Conservation (phyloP, 2,329 filamentous ascomycete species). For the Aspergillus sp. region DNA sequence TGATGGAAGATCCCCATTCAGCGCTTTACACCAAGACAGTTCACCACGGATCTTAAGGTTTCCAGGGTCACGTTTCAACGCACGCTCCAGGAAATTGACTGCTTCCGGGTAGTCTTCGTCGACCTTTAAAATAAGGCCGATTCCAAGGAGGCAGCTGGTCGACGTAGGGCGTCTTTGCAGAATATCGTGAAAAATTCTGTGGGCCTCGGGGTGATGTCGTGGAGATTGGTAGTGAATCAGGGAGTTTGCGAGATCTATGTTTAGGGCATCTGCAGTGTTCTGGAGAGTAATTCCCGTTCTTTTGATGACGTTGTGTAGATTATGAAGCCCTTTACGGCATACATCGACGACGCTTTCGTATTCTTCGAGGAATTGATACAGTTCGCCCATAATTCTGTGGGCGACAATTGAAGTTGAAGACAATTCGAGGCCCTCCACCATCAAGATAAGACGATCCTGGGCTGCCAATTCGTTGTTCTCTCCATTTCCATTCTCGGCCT, state of each 20-base stretch:
- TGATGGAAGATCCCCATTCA: slow-evolving; percentile 70
- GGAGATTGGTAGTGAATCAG: slow-evolving; percentile 89
- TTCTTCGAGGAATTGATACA: slow-evolving; percentile 82
- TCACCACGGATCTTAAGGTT: slow-evolving; percentile 83
- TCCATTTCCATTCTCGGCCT: slow-evolving; percentile 33
- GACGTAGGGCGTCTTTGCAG: slow-evolving; percentile 73
- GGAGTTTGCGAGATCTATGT: slow-evolving; percentile 78
- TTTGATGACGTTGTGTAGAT: slow-evolving; percentile 59
- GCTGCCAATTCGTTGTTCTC: slow-evolving; percentile 59
- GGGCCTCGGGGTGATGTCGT: slow-evolving; percentile 84
- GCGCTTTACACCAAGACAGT: slow-evolving; percentile 86
- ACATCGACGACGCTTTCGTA: slow-evolving; percentile 78
- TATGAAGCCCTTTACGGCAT: slow-evolving; percentile 70
- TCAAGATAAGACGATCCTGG: slow-evolving; percentile 77
- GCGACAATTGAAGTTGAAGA: slow-evolving; percentile 72
- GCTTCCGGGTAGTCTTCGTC: slow-evolving; percentile 85
- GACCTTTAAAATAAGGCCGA: slow-evolving; percentile 89
- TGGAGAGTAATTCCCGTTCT: slow-evolving; percentile 69
- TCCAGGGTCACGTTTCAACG: slow-evolving; percentile 67
- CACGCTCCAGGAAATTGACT: slow-evolving; percentile 75
- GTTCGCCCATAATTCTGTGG: slow-evolving; percentile 78
- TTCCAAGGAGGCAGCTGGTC: slow-evolving; percentile 79
- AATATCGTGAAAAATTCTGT: slow-evolving; percentile 78
- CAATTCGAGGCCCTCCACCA: slow-evolving; percentile 69
- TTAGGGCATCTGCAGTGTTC: slow-evolving; percentile 72